Conservation (phyloP, 495 filamentous ascomycete species). For the Parmelia sp. region DNA sequence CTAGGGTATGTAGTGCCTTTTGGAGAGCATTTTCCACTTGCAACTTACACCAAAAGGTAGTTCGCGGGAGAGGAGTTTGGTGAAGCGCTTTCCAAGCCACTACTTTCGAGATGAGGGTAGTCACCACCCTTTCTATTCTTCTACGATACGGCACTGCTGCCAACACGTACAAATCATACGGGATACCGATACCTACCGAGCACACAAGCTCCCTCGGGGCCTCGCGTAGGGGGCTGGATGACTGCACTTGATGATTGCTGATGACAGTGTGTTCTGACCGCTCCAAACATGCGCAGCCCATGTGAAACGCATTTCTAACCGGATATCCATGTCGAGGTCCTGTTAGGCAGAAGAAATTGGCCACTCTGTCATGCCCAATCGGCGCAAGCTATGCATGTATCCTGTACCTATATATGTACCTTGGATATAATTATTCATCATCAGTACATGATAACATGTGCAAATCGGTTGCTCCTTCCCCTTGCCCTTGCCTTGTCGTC, state of each 20-base stretch:
- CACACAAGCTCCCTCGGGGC: too few relatives aligned
- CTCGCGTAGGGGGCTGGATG: too few relatives aligned
- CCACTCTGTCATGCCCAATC: background rate
- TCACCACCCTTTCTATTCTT: background rate
- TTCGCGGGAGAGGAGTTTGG: slow-evolving; percentile 1
- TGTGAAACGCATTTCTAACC: slow-evolving; percentile 17
- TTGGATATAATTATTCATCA: too few relatives aligned
- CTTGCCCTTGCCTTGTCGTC: too few relatives aligned
- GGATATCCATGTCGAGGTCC: background rate
- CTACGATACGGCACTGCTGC: too few relatives aligned
- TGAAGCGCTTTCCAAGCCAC: background rate
- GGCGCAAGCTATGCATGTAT: too few relatives aligned
- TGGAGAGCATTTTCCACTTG: background rate
- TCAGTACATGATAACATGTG: too few relatives aligned
- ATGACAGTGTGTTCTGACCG: background rate
- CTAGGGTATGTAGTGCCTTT: slow-evolving; percentile 2
- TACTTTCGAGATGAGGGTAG: background rate
- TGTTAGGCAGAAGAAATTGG: background rate
- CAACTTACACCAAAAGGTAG: background rate
- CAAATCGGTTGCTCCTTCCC: too few relatives aligned
- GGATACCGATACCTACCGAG: too few relatives aligned
- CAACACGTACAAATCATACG: too few relatives aligned
- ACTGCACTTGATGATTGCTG: too few relatives aligned
- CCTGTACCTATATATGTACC: too few relatives aligned
- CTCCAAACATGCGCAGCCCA: slow-evolving; percentile 8